A percentile compares a stretch with the other conserved stretches of the same genome.
phyloP scores from a whole-genome alignment of 2,329 filamentous ascomycete genomes.

The Alternaria solani region DNA sequence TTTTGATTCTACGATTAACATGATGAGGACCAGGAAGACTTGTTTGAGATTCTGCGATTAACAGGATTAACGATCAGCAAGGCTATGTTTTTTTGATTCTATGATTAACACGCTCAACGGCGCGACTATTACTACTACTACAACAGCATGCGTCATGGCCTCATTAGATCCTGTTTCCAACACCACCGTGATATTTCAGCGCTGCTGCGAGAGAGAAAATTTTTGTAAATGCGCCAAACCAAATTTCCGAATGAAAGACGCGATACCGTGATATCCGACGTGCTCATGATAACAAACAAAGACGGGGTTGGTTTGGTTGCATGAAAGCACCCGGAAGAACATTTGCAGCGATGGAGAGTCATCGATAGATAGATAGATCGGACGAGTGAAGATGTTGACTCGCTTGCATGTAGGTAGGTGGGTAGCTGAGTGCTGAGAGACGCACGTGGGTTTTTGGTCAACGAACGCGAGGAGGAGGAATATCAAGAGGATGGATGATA shows the following conservation, averaged over 20 bases:
- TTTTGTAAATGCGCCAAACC: background rate
- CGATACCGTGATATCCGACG: background rate
- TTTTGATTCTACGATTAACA: background rate
- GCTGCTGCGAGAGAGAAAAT: background rate
- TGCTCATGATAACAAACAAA: background rate
- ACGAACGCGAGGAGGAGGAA: background rate
- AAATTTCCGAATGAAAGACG: background rate
- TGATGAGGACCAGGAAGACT: background rate
- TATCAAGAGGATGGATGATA: background rate
- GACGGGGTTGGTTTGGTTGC: background rate
- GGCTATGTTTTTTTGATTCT: background rate
- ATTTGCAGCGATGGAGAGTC: background rate
- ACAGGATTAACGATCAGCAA: no score
- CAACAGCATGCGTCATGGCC: conserved; percentile 1
- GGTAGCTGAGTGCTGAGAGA: background rate
- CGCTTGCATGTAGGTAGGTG: no score
- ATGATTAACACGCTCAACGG: background rate
- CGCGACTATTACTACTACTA: background rate
- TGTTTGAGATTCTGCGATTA: background rate
- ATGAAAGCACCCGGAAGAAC: background rate
- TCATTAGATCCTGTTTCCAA: conserved; percentile 1
- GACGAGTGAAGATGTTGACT: background rate
- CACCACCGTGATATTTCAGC: background rate
- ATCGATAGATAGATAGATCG: background rate
- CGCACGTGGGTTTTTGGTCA: background rate